phyloP scores from a whole-genome alignment of 345 rosid species.

The Gossypium turneri region DNA sequence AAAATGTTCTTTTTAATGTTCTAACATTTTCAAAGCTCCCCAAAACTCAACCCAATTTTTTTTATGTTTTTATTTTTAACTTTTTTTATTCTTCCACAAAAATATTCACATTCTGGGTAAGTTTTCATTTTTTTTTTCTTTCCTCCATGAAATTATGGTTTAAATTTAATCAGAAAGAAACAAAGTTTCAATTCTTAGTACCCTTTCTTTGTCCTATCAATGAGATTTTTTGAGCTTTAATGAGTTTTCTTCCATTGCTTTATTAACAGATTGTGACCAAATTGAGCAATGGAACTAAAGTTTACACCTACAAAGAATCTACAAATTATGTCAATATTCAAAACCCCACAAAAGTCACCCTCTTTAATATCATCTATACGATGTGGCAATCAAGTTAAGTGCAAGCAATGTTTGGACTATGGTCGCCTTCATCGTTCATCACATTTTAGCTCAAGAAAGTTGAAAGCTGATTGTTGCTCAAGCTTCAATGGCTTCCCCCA shows the following conservation, averaged over 20 bases:
- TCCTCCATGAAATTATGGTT: no score
- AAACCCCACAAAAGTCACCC: constrained; percentile 10
- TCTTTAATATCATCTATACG: not conserved
- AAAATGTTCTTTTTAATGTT: no score
- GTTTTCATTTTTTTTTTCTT: not conserved
- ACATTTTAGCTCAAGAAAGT: constrained; percentile 19
- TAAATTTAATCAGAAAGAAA: no score
- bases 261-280: not conserved
- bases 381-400: not conserved
- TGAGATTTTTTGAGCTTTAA: no score
- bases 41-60: no score
- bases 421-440: constrained; percentile 10
- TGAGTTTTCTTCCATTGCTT: no score
- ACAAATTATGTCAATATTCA: constrained; percentile 18
- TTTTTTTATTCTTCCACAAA: no score
- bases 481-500: constrained; percentile 19
- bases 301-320: constrained; percentile 19
- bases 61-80: no score
- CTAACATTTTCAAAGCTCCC: no score
- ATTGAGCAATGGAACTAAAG: constrained; percentile 25
- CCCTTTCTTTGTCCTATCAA: no score
- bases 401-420: not conserved
- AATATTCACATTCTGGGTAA: not conserved
- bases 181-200: no score
- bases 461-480: constrained; percentile 20